phyloP scores from a whole-genome alignment of 331 rosid genomes.

The Malus hybrid region DNA sequence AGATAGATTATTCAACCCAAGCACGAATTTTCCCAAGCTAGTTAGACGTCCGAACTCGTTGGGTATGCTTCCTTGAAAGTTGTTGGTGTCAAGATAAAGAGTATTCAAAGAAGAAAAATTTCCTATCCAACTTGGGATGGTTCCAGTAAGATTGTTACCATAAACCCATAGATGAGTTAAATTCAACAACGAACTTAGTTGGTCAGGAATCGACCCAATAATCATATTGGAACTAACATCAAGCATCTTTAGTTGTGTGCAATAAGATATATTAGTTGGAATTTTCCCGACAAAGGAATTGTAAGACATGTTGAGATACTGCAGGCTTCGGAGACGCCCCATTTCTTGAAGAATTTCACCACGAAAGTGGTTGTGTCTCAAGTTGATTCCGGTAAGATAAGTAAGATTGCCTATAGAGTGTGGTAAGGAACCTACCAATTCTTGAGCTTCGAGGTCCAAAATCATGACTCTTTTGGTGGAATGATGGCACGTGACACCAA shows the following conservation, averaged over 20 bases:
- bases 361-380: neutral
- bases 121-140: constrained; percentile 41
- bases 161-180: neutral
- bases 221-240: neutral
- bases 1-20: constrained; percentile 28
- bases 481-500: neutral
- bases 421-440: neutral
- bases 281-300: constrained; percentile 30
- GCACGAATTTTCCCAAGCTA: too few relatives aligned
- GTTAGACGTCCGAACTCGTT: neutral
- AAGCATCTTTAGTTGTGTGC: constrained; percentile 9
- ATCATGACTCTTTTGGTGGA: neutral
- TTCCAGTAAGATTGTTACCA: constrained; percentile 21
- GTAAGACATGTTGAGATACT: constrained; percentile 1
- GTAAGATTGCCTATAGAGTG: neutral
- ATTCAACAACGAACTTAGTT: neutral
- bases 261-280: constrained; percentile 35
- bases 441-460: neutral
- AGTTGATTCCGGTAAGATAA: neutral
- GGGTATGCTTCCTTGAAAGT: constrained; percentile 5
- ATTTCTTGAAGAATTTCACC: too few relatives aligned
- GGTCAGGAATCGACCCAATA: constrained; percentile 1
- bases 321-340: too few relatives aligned
- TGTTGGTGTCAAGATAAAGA: constrained; percentile 9
- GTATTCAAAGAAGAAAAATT: constrained; percentile 22